Conservation (phyloP, 2,329 filamentous ascomycete species). For the Endoconidiophora laricicola region DNA sequence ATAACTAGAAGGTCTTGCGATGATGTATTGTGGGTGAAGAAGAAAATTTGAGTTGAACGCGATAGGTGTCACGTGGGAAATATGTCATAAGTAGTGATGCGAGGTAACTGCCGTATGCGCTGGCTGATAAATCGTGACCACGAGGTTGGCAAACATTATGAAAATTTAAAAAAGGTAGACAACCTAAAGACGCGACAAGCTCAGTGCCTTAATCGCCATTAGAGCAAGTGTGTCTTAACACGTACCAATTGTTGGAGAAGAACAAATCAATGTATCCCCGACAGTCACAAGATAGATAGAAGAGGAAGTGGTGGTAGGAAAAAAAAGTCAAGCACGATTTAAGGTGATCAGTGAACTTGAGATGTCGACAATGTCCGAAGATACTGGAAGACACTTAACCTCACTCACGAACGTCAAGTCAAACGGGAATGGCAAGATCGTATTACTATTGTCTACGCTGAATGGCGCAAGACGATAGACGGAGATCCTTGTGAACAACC, state of each 20-base stretch:
- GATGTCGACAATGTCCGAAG: neutral
- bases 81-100: neutral
- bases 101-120: too few relatives aligned
- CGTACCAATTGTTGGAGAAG: conserved; percentile 68
- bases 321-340: neutral
- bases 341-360: neutral
- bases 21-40: neutral
- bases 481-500: conserved; percentile 11
- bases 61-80: neutral
- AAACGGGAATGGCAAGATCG: conserved; percentile 12
- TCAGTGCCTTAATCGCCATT: too few relatives aligned
- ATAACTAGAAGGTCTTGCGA: too few relatives aligned
- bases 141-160: neutral
- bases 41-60: neutral
- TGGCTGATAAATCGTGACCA: too few relatives aligned
- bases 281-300: conserved; percentile 18
- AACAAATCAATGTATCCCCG: conserved; percentile 98
- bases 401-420: conserved; percentile 13
- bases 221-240: neutral
- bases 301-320: neutral
- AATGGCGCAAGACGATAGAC: conserved; percentile 12
- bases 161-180: conserved; percentile 18
- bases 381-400: conserved; percentile 4
- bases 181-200: conserved; percentile 9
- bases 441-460: conserved; percentile 13